Percentiles rank a stretch among this genome's conserved stretches.
Evolutionary conservation across 345 rosid species (phyloP).

Genomic region (Salix koriyanagi): DNA sequence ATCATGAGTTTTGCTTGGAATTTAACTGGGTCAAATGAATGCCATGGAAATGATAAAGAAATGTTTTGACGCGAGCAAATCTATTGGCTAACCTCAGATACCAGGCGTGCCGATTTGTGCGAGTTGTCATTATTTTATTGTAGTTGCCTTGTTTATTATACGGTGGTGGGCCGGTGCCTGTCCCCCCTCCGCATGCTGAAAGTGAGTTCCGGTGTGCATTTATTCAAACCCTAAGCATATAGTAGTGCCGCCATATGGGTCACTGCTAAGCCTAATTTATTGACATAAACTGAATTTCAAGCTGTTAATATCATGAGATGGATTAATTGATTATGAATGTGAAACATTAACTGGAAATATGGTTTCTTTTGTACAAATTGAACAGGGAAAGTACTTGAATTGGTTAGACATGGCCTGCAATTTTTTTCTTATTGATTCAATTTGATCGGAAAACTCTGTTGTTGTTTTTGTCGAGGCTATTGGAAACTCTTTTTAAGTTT

Average conservation of each 20-base stretch:
- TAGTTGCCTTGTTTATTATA: background rate
- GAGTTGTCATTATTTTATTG: background rate
- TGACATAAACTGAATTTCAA: background rate
- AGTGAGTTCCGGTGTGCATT: background rate
- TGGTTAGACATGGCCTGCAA: background rate
- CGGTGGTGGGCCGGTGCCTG: constrained; percentile 4
- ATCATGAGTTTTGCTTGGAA: background rate
- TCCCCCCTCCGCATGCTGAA: background rate
- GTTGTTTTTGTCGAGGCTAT: background rate
- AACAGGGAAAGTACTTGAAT: background rate
- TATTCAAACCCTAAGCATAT: background rate
- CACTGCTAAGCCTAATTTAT: background rate
- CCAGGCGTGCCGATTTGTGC: background rate
- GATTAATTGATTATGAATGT: too few species aligned
- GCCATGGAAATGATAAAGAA: background rate
- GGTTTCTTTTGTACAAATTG: background rate
- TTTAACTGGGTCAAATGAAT: background rate
- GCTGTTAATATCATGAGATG: too few species aligned
- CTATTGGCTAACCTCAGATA: background rate
- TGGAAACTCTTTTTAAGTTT: background rate
- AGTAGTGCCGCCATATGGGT: background rate
- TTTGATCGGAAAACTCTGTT: background rate
- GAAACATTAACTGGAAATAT: background rate
- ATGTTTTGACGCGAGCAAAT: too few species aligned
- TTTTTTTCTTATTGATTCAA: background rate